These are phyloP conservation scores for Globisporangium perplexum DNA, from an alignment of 352 stramenopile genomes.

Conservation along the genomic window DNA sequence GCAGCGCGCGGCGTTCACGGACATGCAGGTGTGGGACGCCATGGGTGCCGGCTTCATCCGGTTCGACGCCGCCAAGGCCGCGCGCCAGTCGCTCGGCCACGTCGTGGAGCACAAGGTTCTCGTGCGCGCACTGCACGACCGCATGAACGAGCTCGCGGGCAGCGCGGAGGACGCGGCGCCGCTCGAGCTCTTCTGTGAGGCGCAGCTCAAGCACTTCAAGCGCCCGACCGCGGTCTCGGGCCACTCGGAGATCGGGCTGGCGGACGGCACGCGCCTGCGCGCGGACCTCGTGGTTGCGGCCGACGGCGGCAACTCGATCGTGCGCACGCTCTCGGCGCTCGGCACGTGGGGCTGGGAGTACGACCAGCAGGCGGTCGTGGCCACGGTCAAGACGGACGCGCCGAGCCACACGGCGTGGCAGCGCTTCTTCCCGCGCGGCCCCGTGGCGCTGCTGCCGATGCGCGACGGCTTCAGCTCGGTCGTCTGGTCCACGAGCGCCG, in stretches of 20 bases:
- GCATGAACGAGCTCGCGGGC: conserved; percentile 68
- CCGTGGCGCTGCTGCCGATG: conserved; percentile 87
- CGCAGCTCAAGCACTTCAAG: conserved; percentile 81
- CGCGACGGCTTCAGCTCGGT: conserved; percentile 88
- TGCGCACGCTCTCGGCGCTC: conserved; percentile 79
- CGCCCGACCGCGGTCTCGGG: conserved; percentile 36
- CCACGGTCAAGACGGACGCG: conserved; percentile 84
- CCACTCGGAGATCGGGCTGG: conserved; percentile 58
- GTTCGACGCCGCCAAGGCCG: conserved; percentile 70
- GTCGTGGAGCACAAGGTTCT: conserved; percentile 88
- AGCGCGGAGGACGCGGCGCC: conserved; percentile 39
- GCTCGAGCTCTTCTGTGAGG: conserved; percentile 66
- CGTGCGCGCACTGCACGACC: conserved; percentile 77
- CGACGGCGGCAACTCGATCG: conserved; percentile 87
- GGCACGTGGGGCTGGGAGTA: conserved; percentile 91
- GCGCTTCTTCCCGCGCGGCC: conserved; percentile 87
- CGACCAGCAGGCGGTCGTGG: conserved; percentile 89
- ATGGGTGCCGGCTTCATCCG: conserved; percentile 87
- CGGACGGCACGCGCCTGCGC: conserved; percentile 64
- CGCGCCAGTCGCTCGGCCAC: conserved; percentile 64
- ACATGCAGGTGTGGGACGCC: conserved; percentile 91
- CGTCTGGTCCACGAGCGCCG: conserved; percentile 85
- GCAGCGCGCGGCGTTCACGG: conserved; percentile 67
- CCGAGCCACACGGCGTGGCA: conserved; percentile 86
- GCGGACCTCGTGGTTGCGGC: conserved; percentile 83